Base-by-base conservation (phyloP, 495 filamentous ascomycete species). In the Penicillium lagena region DNA sequence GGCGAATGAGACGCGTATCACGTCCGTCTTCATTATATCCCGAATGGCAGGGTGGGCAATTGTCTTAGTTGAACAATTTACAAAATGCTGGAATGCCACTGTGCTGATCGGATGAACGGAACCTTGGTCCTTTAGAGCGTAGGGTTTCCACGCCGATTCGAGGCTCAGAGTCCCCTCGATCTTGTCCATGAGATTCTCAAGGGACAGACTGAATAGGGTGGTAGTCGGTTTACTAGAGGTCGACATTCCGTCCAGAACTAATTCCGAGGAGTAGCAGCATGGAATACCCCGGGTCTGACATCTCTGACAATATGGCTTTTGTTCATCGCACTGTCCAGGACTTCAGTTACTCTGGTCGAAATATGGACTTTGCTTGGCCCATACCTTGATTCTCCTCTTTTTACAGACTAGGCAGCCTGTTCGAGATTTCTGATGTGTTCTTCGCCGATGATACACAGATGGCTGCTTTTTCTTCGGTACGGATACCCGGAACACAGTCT, bases 1-100 rank as follows among this genome's bases (percentile, higher is more conserved):
- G n/a, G 48, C 47, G 37, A 67, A 68, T 27, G 70, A 59, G 27
- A 67, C 56, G 12, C 59, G 60, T 13, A 73, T 45, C 51, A 71
- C 54, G 35, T 72, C 68, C 0, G 54, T 60, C 29, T 49, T 46
- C 58, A 73, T 72, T 28, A 68, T 54, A 12, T 56, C 15, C 36
- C 50, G 52, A 27, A 68, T 61, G 2, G 37, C 50, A 12, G 58
- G 56, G n/a, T 56, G 49, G 5, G 47, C 53, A 27, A 70, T 51
- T 0, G 56, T 60, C 27, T 56, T 47, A 9, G 66, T 56, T 34
- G 63, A 63, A 38, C 40, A 41, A 17, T 47, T 54, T 4, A 67
- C 31, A 28, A 73, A 67, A 34, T 65, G 55, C 42, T 66, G 62
- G 9, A 63, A 60, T 4, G 62, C 48, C 7, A 55, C 34, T 7